Percentiles rank a stretch among this genome's conserved stretches.
These are phyloP conservation scores for Triangularia verruculosa DNA, from an alignment of 2,329 filamentous ascomycete genomes.

Conservation along the genomic window DNA sequence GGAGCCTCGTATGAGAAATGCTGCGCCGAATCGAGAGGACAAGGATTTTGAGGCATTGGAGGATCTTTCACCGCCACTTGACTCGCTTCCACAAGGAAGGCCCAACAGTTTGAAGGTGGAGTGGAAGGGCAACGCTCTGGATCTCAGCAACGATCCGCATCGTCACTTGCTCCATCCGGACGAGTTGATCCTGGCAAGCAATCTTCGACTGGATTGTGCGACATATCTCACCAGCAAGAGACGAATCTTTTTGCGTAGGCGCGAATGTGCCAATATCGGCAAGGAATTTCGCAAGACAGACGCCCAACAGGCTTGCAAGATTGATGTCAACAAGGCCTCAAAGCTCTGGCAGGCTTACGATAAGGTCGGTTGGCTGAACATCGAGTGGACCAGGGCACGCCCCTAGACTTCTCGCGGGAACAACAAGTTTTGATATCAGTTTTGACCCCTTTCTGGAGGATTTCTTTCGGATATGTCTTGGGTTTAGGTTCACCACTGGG, in stretches of 20 bases:
- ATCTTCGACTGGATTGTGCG: conserved; percentile 77
- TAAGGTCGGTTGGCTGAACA: conserved; percentile 76
- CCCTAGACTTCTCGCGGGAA: background rate
- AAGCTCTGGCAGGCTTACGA: conserved; percentile 90
- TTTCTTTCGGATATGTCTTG: background rate
- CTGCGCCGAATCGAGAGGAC: conserved; percentile 72
- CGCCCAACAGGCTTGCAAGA: conserved; percentile 94
- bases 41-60: conserved; percentile 71
- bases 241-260: conserved; percentile 77
- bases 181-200: conserved; percentile 73
- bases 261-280: conserved; percentile 62
- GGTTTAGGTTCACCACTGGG: background rate
- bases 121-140: conserved; percentile 79
- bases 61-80: conserved; percentile 69
- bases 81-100: conserved; percentile 59
- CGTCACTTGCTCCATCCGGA: conserved; percentile 70
- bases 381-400: conserved; percentile 27
- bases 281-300: conserved; percentile 95
- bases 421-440: too few relatives aligned
- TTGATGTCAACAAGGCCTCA: conserved; percentile 96
- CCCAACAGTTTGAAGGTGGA: conserved; percentile 75
- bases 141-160: conserved; percentile 71
- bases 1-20: conserved; percentile 48
- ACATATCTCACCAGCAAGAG: conserved; percentile 92
- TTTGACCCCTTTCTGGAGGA: background rate